These are phyloP conservation scores for Xerocomus brunneocitrinus DNA, from an alignment of 768 basidiomycete genomes.

Conservation along the genomic window DNA sequence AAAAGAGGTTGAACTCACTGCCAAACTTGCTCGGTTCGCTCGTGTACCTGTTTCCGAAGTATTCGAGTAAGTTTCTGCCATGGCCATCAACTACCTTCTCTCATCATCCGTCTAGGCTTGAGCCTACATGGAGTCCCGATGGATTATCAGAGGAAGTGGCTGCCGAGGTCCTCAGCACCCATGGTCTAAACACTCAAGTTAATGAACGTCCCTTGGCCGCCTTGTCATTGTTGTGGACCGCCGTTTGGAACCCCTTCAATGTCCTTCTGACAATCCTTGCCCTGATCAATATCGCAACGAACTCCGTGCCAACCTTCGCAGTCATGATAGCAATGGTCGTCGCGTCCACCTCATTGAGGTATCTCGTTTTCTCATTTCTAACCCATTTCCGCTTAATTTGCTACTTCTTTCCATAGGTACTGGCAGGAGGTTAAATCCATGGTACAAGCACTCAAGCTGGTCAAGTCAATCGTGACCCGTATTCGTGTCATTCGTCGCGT, in stretches of 20 bases:
- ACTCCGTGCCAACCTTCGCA: slow-evolving; percentile 30
- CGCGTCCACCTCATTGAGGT: slow-evolving; percentile 32
- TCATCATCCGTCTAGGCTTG: slow-evolving; percentile 16
- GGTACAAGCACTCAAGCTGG: slow-evolving; percentile 31
- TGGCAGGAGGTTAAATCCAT: slow-evolving; percentile 34
- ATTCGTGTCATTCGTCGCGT: slow-evolving; percentile 29
- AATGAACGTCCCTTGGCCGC: slow-evolving; percentile 30
- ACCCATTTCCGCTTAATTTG: not conserved
- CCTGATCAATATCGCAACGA: slow-evolving; percentile 29
- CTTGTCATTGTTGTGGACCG: slow-evolving; percentile 27
- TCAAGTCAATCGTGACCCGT: slow-evolving; percentile 32
- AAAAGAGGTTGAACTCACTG: slow-evolving; percentile 21
- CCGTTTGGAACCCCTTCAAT: slow-evolving; percentile 35
- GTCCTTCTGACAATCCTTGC: slow-evolving; percentile 31
- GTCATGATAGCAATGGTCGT: slow-evolving; percentile 35
- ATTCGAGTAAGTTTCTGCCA: slow-evolving; percentile 19
- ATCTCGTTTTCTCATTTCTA: not conserved
- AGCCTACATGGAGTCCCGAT: slow-evolving; percentile 22
- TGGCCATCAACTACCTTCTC: not conserved
- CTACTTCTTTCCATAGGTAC: slow-evolving; percentile 12
- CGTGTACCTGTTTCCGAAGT: slow-evolving; percentile 19
- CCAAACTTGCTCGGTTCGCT: slow-evolving; percentile 25
- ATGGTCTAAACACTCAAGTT: slow-evolving; percentile 29
- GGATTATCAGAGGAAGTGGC: slow-evolving; percentile 23
- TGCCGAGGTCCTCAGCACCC: slow-evolving; percentile 13